Evolutionary conservation across 2,329 filamentous ascomycete genomes (phyloP), one percentile per base, ranked within the genome.

Genomic region (Sordariomycetes sp.): DNA sequence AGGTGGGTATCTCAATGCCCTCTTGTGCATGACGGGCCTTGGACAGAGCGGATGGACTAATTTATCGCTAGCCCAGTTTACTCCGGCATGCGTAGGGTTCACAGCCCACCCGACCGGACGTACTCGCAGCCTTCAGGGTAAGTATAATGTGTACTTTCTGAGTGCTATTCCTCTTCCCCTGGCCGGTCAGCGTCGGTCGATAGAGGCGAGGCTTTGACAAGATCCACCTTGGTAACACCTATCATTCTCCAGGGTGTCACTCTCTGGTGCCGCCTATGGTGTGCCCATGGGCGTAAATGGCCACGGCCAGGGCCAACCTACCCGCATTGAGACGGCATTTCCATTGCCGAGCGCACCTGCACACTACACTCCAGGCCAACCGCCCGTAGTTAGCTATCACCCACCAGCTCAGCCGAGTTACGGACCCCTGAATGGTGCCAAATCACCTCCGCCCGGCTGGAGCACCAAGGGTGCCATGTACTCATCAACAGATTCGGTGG

Each of bases 401-500:
- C 42, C 55, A 28, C 48, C 45, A n/a, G 25, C 51, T 12, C 51
- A 25, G 7, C 34, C 55, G 32, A 48, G 45, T n/a, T 56, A 56
- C 25, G 55, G 55, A n/a, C 55, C 45, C 8, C 50, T 56, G 55
- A 56, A 52, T n/a, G 54, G 54, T 20, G 34, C 45, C 12, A 42
- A 35, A n/a, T 56, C 54, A n/a, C 45, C 54, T 13, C 24, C 54
- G 39, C 20, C 55, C 15, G 45, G 36, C 12, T 56, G 55, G 55
- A 56, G 52, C 34, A 36, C 55, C 17, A 48, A 56, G 48, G 52
- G 48, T 15, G 55, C 55, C 28, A 56, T 56, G 55, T 81, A 79
- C 65, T 83, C 80, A 10, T 78, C 79, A 7, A 74, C 76, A 50
- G 78, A 80, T 62, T 81, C 79, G 25, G 72, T 81, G 60, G 80